Base-by-base conservation (phyloP, 2,329 filamentous ascomycete species). In the Pseudogymnoascus sp. region DNA sequence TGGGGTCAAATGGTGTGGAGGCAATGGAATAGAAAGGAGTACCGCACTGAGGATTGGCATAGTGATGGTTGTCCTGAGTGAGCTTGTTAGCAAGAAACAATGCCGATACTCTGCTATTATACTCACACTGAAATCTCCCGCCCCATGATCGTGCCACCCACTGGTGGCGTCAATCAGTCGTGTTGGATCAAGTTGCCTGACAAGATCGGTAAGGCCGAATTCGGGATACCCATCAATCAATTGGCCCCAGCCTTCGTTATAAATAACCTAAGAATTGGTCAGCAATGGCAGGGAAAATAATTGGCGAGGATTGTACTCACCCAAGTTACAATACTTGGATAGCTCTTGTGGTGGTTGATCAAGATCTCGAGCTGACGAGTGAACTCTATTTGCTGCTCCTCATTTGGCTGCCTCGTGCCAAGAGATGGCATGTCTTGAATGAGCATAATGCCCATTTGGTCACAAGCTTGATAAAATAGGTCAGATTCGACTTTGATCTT, bases 241-340 rank as follows among this genome's bases (percentile, higher is more conserved):
- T 69, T 90, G 87, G 1, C 84, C 87, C 87, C 87, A 90, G 47
- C 86, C 87, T 71, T 90, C 87, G 70, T 90, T 89, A 73, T 89
- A 90, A 68, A 90, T 84, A 15, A 87, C 76, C 82, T 80, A 63
- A 13, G n/a, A 15, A 19, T 33, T 35, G 28, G 1, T 17, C 61
- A 60, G 21, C 15, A n/a, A 33, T 40, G 19, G 4, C 8, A 6
- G 26, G 40, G n/a, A n/a, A n/a, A 21, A 8, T 17, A n/a, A 33
- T n/a, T n/a, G n/a, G n/a, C n/a, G n/a, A n/a, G n/a, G n/a, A n/a
- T n/a, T n/a, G 4, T 9, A 68, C 76, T 68, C 71, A 83, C 82
- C 85, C 87, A 90, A 1, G 83, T 81, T 9, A 83, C 78, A 65
- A 90, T 88, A 63, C 82, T 86, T 0, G 87, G 81, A 70, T 87